Conservation (phyloP, 23 red algal genomes). For the Agarophyton chilense region DNA sequence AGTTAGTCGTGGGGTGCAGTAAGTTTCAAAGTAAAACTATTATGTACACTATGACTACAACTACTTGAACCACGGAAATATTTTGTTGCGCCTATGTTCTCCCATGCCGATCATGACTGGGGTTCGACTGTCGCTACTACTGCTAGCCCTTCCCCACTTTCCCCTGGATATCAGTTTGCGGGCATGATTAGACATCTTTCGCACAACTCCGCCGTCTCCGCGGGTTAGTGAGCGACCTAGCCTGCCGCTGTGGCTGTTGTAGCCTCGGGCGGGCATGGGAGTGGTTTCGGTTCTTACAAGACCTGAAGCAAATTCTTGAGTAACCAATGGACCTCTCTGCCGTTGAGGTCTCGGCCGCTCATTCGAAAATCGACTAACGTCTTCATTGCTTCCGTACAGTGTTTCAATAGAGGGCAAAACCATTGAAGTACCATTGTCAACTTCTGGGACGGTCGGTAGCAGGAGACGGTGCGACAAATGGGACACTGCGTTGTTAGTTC, state of each 20-base stretch:
- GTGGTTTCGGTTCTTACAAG: conserved; percentile 3
- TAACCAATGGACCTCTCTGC: neutral
- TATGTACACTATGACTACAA: conserved; percentile 28
- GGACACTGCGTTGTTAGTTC: neutral
- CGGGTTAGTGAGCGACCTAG: conserved; percentile 34
- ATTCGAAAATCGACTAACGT: conserved; percentile 27
- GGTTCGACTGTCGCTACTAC: neutral
- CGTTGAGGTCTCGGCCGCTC: conserved; percentile 2
- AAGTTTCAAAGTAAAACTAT: neutral
- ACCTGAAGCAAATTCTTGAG: neutral
- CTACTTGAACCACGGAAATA: conserved; percentile 51
- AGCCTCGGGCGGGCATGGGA: neutral
- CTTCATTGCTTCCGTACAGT: conserved; percentile 39
- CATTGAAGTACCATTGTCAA: conserved; percentile 50
- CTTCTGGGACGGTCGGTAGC: conserved; percentile 10
- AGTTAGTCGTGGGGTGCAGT: conserved; percentile 20
- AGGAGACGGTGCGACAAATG: neutral
- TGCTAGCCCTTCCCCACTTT: neutral
- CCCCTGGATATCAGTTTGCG: conserved; percentile 42
- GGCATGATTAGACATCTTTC: conserved; percentile 70
- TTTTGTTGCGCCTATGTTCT: conserved; percentile 36
- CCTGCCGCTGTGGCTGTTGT: conserved; percentile 20
- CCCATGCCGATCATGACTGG: conserved; percentile 66
- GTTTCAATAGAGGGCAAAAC: conserved; percentile 23
- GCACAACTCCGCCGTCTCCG: conserved; percentile 46